These are phyloP conservation scores for Tricholoma saponaceum DNA, from an alignment of 768 basidiomycete genomes.

Conservation along the genomic window DNA sequence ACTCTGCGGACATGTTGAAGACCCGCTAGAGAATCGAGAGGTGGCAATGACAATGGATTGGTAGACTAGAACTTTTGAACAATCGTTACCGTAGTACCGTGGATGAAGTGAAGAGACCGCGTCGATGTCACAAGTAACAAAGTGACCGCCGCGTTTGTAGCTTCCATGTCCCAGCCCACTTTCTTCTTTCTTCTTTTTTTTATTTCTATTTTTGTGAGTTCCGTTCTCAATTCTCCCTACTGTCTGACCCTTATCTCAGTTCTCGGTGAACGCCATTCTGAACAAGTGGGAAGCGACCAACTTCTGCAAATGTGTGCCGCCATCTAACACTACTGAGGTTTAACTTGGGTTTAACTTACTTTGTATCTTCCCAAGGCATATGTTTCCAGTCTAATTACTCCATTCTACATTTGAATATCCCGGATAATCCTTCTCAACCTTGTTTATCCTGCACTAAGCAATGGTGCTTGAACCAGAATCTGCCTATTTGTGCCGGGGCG, in stretches of 20 bases:
- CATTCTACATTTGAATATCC: conserved; percentile 75
- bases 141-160: not conserved
- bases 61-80: conserved; percentile 8
- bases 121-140: conserved; percentile 1
- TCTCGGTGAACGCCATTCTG: conserved; percentile 36
- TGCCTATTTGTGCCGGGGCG: conserved; percentile 78
- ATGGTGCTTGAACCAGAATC: conserved; percentile 92
- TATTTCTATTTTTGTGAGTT: conserved; percentile 21
- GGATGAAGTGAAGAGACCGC: not conserved
- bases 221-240: not conserved
- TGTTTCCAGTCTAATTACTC: conserved; percentile 87
- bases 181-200: conserved; percentile 8
- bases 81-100: no score
- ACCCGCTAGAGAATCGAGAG: conserved; percentile 3
- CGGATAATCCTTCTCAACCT: conserved; percentile 84
- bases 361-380: conserved; percentile 55
- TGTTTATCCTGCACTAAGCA: conserved; percentile 93
- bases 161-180: conserved; percentile 7
- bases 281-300: conserved; percentile 88
- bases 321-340: not conserved
- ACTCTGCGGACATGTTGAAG: conserved; percentile 72
- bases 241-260: conserved; percentile 9
- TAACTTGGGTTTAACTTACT: no score
- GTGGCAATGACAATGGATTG: conserved; percentile 4
- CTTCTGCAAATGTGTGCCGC: conserved; percentile 76